Evolutionary conservation across 2,329 filamentous ascomycete genomes (phyloP), one percentile per base, ranked within the genome.

Genomic region (Phaeophleospora eucalypticola): DNA sequence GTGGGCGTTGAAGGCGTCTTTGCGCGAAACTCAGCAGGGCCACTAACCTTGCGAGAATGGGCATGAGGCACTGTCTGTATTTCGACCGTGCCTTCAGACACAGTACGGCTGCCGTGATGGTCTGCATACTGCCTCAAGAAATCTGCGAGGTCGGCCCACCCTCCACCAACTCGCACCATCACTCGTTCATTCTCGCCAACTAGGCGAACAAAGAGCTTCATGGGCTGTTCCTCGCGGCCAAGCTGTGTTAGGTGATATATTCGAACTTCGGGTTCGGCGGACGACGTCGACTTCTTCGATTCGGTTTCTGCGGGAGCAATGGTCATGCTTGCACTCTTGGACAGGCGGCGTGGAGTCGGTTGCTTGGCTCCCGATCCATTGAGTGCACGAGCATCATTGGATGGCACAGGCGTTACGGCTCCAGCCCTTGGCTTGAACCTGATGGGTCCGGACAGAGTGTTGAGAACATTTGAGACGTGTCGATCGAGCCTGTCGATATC

Each of bases 61-160:
- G 48, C 57, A 3, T 63, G 62, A 1, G 37, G 44, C 65, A 41
- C 59, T 19, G 76, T 78, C 43, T 79, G 69, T 14, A 82, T 71
- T 54, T 83, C 79, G 12, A 82, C 72, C 29, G 71, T 71, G 32
- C 80, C 78, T 34, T 58, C 60, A 20, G 73, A 76, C 16, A 78
- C 74, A 21, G 78, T 75, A 36, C 80, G 82, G n/a, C 87, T 83
- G 36, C 87, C 87, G 65, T 98, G 93, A 64, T 98, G 93, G 49
- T 83, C 82, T 6, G 89, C 90, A 61, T 96, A 98, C 66, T 95
- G 89, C 58, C 89, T 86, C 35, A 98, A 76, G 63, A 96, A 98
- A 67, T 97, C 93, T 32, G 87, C 91, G 16, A 98, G 74, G 67
- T 98, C 93, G 12, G 90, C 89, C 93, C 93, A 98, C n/a, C 93